Evolutionary conservation across 768 basidiomycete species (phyloP).

Genomic region (Leccinum longicurvipes): DNA sequence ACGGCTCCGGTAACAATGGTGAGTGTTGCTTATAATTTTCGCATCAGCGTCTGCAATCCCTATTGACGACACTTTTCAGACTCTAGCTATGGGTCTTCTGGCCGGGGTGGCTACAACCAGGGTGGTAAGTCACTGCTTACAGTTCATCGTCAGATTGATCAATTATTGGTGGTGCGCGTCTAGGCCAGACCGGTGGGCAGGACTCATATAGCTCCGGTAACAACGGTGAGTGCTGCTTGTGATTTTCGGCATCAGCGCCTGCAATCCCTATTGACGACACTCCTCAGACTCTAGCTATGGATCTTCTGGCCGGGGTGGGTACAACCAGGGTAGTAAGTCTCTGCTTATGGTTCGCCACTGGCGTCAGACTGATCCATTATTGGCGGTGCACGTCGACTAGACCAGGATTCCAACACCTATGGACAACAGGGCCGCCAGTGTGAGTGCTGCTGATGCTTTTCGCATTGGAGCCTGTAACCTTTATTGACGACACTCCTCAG

Average conservation of each 20-base stretch:
- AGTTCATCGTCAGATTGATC: background rate
- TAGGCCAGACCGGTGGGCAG: background rate
- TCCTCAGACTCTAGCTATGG: background rate
- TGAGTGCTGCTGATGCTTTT: background rate
- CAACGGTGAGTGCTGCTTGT: background rate
- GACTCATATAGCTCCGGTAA: background rate
- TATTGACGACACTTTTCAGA: background rate
- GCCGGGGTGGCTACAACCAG: background rate
- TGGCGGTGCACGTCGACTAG: constrained; percentile 26
- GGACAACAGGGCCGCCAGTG: constrained; percentile 16
- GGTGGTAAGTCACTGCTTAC: constrained; percentile 4
- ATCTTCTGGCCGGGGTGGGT: background rate
- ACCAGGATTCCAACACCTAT: constrained; percentile 57
- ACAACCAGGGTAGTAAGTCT: background rate
- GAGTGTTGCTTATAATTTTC: background rate
- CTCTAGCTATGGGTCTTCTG: background rate
- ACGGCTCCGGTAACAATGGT: constrained; percentile 32
- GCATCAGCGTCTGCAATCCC: background rate
- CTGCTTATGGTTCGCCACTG: too few relatives aligned
- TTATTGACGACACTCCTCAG: background rate
- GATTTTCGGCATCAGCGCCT: background rate
- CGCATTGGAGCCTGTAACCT: background rate
- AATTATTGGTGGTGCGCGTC: background rate
- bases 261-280: background rate
- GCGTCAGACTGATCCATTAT: constrained; percentile 4